Evolutionary conservation across 2,329 filamentous ascomycete genomes (phyloP).

Genomic region (Aspergillus phoenicis): DNA sequence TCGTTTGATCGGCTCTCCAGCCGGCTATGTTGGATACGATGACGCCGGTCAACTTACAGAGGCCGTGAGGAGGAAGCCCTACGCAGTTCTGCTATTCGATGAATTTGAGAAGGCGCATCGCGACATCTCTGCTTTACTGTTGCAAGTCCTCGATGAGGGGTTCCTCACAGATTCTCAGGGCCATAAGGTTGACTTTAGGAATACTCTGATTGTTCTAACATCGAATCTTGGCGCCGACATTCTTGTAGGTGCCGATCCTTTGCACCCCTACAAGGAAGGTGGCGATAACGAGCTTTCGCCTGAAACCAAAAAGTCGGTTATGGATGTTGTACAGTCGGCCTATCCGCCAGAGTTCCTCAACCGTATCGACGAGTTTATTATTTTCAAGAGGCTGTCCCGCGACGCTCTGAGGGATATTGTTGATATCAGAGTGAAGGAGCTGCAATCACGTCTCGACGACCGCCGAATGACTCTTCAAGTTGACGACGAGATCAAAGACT

Average conservation of each 20-base stretch:
- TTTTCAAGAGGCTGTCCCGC: constrained; percentile 84
- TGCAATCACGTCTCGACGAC: constrained; percentile 81
- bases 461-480: constrained; percentile 78
- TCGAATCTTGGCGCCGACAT: constrained; percentile 94
- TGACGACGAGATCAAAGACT: constrained; percentile 71
- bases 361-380: constrained; percentile 92
- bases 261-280: constrained; percentile 65
- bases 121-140: constrained; percentile 86
- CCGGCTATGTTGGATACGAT: constrained; percentile 95
- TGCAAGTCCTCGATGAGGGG: constrained; percentile 94
- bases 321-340: constrained; percentile 76
- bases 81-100: constrained; percentile 91
- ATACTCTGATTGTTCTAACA: constrained; percentile 94
- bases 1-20: constrained; percentile 86
- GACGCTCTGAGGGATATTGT: constrained; percentile 86
- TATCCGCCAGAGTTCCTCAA: constrained; percentile 96
- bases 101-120: constrained; percentile 98
- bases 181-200: constrained; percentile 94
- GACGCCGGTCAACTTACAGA: constrained; percentile 96
- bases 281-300: constrained; percentile 70
- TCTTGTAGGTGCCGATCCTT: constrained; percentile 72
- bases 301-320: constrained; percentile 75
- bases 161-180: constrained; percentile 95
- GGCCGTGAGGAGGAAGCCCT: constrained; percentile 90
- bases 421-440: constrained; percentile 83